These are phyloP conservation scores for Echites panduratus DNA, from an alignment of 257 asterid genomes.

Conservation along the genomic window DNA sequence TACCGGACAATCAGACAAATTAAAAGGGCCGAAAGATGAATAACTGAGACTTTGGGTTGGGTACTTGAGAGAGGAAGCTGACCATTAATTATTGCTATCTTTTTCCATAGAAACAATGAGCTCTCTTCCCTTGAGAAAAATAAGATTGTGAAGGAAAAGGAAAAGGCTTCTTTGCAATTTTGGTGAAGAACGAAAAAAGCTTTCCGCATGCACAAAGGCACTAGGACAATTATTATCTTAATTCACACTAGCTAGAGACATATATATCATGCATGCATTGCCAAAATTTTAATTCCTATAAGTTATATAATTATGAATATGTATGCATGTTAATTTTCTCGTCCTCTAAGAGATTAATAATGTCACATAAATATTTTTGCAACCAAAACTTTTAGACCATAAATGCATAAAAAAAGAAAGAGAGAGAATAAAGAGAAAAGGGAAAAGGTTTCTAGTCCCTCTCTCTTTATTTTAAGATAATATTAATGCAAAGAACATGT, in stretches of 20 bases:
- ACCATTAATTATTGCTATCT: background rate
- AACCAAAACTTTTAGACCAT: constrained; percentile 14
- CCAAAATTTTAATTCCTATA: too few species aligned
- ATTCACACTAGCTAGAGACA: constrained; percentile 6
- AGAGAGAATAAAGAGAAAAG: constrained; percentile 38
- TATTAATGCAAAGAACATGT: constrained; percentile 15
- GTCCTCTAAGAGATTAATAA: background rate
- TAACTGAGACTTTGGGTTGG: background rate
- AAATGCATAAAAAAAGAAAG: constrained; percentile 25
- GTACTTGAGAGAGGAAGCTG: too few species aligned
- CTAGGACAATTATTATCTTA: constrained; percentile 9
- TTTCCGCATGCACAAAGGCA: constrained; percentile 19
- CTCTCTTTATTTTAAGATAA: constrained; percentile 19
- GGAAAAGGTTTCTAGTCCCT: constrained; percentile 22
- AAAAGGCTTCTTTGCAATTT: background rate
- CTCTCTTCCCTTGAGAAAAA: background rate
- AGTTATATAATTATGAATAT: background rate
- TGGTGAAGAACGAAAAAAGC: background rate
- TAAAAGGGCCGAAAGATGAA: background rate
- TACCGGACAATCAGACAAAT: background rate
- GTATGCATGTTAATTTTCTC: too few species aligned
- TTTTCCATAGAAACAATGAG: background rate
- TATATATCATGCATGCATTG: constrained; percentile 10
- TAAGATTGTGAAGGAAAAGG: background rate
- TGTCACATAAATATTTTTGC: background rate